Conservation (phyloP, 2,329 filamentous ascomycete species). For the Helotiales sp. region DNA sequence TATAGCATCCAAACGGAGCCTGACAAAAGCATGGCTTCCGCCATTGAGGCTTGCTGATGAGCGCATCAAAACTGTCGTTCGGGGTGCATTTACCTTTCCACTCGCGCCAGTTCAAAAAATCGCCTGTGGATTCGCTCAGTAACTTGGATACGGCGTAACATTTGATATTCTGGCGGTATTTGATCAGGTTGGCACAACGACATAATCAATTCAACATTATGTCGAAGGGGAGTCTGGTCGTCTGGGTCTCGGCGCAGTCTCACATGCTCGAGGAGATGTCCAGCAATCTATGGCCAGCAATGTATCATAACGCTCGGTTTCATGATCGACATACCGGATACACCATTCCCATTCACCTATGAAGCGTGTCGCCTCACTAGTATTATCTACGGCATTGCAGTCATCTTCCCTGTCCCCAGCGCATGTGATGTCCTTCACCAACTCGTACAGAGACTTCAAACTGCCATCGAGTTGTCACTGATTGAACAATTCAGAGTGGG, state of each 20-base stretch:
- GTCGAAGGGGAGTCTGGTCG: neutral
- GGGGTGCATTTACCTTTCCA: neutral
- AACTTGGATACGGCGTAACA: neutral
- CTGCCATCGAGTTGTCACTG: neutral
- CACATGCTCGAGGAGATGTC: neutral
- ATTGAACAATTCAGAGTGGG: neutral
- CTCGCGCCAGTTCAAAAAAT: neutral
- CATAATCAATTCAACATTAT: neutral
- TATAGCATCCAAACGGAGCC: neutral
- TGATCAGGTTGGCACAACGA: neutral
- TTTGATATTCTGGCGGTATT: neutral
- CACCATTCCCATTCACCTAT: neutral
- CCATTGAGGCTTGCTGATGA: neutral
- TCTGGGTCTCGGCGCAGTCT: neutral
- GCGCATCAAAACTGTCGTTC: neutral
- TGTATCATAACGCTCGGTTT: neutral
- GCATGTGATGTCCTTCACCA: neutral
- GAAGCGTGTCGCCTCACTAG: constrained; percentile 2
- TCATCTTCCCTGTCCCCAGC: constrained; percentile 12
- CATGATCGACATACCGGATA: neutral
- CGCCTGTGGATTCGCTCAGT: neutral
- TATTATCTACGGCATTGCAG: constrained; percentile 9
- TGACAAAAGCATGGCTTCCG: neutral
- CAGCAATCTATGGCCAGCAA: constrained; percentile 1
- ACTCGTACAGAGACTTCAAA: neutral